Conservation (phyloP, 768 basidiomycete species). For the Tubosaeta sp. region DNA sequence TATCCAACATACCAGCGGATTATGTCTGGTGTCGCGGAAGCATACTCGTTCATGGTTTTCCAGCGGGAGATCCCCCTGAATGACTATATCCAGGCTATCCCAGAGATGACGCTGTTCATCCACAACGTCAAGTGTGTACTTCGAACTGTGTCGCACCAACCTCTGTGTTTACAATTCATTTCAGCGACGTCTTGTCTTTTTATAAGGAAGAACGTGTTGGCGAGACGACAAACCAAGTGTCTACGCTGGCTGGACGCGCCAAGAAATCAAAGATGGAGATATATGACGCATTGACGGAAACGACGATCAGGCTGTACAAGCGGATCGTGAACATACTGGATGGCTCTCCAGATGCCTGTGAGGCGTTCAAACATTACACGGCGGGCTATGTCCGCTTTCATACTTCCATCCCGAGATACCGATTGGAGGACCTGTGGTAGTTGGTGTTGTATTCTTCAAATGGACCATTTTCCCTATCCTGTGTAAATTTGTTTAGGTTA, state of each 20-base stretch:
- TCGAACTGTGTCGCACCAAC: neutral
- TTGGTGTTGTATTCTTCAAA: too few species aligned
- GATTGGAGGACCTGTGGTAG: slow-evolving; percentile 16
- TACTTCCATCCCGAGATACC: slow-evolving; percentile 23
- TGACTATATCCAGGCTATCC: slow-evolving; percentile 36
- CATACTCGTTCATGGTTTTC: slow-evolving; percentile 36
- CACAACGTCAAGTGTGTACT: slow-evolving; percentile 37
- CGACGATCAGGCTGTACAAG: slow-evolving; percentile 22
- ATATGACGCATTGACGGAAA: slow-evolving; percentile 21
- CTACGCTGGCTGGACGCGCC: slow-evolving; percentile 25
- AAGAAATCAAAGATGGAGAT: slow-evolving; percentile 26
- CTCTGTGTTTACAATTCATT: neutral
- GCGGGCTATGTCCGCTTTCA: slow-evolving; percentile 30
- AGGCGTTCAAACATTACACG: slow-evolving; percentile 15
- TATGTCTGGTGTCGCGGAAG: slow-evolving; percentile 33
- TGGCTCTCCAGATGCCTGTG: slow-evolving; percentile 13
- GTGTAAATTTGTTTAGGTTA: too few species aligned
- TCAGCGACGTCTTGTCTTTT: slow-evolving; percentile 39
- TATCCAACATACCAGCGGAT: slow-evolving; percentile 27
- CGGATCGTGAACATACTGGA: slow-evolving; percentile 24
- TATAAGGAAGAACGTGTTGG: slow-evolving; percentile 38
- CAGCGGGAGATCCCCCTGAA: slow-evolving; percentile 28
- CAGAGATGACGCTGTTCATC: slow-evolving; percentile 33
- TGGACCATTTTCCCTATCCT: too few species aligned
- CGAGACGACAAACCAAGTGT: slow-evolving; percentile 35